These are phyloP conservation scores for Aspergillus pseudoterreus DNA, from an alignment of 2,329 filamentous ascomycete genomes.

Conservation along the genomic window DNA sequence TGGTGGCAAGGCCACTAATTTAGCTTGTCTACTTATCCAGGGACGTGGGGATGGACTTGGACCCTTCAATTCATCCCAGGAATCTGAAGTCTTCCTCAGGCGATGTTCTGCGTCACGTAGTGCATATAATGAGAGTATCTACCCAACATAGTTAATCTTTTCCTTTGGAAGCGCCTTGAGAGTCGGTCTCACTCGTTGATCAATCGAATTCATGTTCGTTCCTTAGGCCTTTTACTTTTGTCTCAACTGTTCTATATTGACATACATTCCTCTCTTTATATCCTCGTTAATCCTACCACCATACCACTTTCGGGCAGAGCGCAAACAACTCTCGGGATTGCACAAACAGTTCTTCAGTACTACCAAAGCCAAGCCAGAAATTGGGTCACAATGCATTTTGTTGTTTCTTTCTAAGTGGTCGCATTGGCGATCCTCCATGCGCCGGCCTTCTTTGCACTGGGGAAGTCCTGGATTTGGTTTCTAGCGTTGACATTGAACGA, in stretches of 20 bases:
- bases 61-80: background rate
- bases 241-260: background rate
- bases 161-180: background rate
- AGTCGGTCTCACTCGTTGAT: background rate
- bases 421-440: background rate
- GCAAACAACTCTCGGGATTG: too few species aligned
- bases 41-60: background rate
- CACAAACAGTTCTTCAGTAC: too few species aligned
- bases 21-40: background rate
- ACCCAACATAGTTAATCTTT: background rate
- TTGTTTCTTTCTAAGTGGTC: background rate
- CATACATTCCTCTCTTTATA: background rate
- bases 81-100: background rate
- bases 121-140: background rate
- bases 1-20: background rate
- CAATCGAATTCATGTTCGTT: background rate
- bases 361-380: too few species aligned
- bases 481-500: too few species aligned
- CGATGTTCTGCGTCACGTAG: background rate
- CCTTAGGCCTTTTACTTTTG: background rate
- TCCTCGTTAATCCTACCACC: background rate
- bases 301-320: background rate
- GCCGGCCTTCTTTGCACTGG: background rate
- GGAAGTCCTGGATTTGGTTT: too few species aligned
- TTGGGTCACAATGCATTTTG: background rate